Conservation (phyloP, 768 basidiomycete species). For the Trametes cubensis region DNA sequence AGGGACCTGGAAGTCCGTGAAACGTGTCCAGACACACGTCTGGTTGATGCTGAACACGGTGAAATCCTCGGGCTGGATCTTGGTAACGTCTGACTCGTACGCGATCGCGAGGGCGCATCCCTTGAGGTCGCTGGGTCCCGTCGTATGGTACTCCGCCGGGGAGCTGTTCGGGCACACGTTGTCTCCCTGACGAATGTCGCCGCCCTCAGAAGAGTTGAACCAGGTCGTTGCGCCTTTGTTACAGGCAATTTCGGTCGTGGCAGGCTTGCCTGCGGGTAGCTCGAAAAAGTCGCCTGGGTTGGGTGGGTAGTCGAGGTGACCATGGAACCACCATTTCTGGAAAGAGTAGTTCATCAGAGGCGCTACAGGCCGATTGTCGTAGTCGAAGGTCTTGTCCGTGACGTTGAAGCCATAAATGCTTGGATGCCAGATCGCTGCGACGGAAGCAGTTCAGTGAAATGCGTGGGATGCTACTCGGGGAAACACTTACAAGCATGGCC, state of each 20-base stretch:
- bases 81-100: slow-evolving; percentile 63
- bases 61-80: slow-evolving; percentile 69
- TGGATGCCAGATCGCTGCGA: slow-evolving; percentile 54
- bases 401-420: slow-evolving; percentile 74
- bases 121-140: slow-evolving; percentile 52
- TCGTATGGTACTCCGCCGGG: slow-evolving; percentile 55
- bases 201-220: slow-evolving; percentile 54
- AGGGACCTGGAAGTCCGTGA: slow-evolving; percentile 72
- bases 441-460: neutral
- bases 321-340: slow-evolving; percentile 63
- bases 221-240: slow-evolving; percentile 64
- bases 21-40: slow-evolving; percentile 71
- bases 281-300: slow-evolving; percentile 57
- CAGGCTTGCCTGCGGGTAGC: slow-evolving; percentile 59
- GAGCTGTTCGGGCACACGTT: slow-evolving; percentile 55
- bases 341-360: slow-evolving; percentile 44
- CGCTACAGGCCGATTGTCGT: slow-evolving; percentile 65
- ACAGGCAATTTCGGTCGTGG: slow-evolving; percentile 57
- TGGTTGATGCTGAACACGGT: slow-evolving; percentile 76
- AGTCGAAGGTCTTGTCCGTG: slow-evolving; percentile 52
- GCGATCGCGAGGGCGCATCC: slow-evolving; percentile 75
- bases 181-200: slow-evolving; percentile 54
- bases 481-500: slow-evolving; percentile 24
- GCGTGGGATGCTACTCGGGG: neutral
- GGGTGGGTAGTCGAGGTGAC: slow-evolving; percentile 60